Evolutionary conservation across 2,329 filamentous ascomycete species (phyloP), one percentile per base, ranked within the genome.

Genomic region (Didymella sp.): DNA sequence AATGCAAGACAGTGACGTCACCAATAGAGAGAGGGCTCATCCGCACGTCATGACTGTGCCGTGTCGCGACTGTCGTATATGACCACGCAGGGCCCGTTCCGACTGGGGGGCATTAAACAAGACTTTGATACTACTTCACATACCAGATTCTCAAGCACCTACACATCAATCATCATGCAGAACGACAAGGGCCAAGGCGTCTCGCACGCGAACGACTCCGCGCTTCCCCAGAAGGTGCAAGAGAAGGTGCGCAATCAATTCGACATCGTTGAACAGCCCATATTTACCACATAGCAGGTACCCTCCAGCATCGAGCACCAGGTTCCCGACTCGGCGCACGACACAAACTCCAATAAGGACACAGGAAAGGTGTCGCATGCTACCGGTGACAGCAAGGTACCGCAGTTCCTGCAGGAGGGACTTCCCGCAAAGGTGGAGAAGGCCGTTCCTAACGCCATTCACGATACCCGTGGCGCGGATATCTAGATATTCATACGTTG

Each of bases 271-370:
- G 12, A 7, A 19, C 2, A 22, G 21, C 4, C 12, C 9, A 19
- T 2, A n/a, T 22, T 53, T 9, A 53, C 15, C 22, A 13, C 2
- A 4, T 2, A 2, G 0, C 40, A 56, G 45, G 45, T 50, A 3
- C 41, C 52, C 25, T 45, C 52, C 8, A 56, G 52, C 25, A 40
- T 56, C 19, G 52, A 56, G 41, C 38, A 56, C n/a, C 40, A 56
- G 15, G 41, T 56, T 2, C 52, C 52, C 12, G 52, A 56, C 25
- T 44, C 52, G 4, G 52, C 40, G 15, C 52, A 56, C 31, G 52
- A 56, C 33, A 56, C 52, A 8, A 56, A 56, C 33, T 45, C 38
- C 15, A 56, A 56, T 46, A 56, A 50, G n/a, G 52, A 56, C 24
- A 56, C 52, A 0, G 52, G 52, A 31, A 56, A 56, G 28, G 52